Base-by-base conservation (phyloP, 768 basidiomycete genomes). In the Suillus tomentosus region DNA sequence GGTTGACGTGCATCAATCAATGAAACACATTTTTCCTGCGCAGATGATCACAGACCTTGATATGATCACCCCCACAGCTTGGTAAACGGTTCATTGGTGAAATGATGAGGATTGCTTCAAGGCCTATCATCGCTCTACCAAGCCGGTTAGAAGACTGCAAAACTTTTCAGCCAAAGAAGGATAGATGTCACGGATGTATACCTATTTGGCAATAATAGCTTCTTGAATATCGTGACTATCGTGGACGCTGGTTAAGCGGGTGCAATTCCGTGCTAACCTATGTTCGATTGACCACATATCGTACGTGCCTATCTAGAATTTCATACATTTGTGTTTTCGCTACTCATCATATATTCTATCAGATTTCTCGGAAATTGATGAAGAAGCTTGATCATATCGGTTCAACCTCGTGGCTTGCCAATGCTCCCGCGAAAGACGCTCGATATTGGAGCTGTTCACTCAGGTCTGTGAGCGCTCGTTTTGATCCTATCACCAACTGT, bases 231-330 rank as follows among this genome's bases (percentile, higher is more conserved):
- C 7, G 55, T 39, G 36, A 22, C 31, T 37, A 43, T 47, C 31
- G 31, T 53, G 5, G 24, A 24, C 39, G 9, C n/a, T 15, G 56
- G 56, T 40, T 57, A 57, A 40, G 24, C 56, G 56, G 24, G 5
- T 27, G 17, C 56, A 53, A 17, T 39, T 24, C 3, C 5, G 19
- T 2, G 8, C 37, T 22, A 55, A 37, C 34, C 48, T 9, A 14
- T 19, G 17, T 7, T 45, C n/a, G 10, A 10, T 19, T 37, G 34
- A n/a, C 19, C 36, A 27, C 56, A 39, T 57, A 27, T 40, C 40
- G 24, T 58, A 58, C 14, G 56, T 57, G 56, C 56, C 56, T 58
- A 42, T 58, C 57, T 58, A 31, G 31, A 6, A 37, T 37, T 9
- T 37, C 36, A 37, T 8, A 37, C 17, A 43, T 17, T 19, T 11